Conservation (phyloP, 2,329 filamentous ascomycete genomes). For the Ophiocordyceps camponoti-leonardi region DNA sequence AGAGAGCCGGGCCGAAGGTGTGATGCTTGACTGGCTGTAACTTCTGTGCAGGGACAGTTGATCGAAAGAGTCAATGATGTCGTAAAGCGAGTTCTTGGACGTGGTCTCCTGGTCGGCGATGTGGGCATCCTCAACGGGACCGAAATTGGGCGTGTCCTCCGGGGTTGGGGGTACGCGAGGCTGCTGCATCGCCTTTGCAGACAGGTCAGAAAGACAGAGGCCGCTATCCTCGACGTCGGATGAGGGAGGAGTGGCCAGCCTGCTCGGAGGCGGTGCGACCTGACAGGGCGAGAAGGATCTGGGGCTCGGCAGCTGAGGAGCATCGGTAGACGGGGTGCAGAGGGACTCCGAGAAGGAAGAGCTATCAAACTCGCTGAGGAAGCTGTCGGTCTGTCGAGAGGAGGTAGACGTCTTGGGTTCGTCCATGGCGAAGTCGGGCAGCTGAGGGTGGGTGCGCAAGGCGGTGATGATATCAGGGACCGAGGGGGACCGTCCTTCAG, state of each 20-base stretch:
- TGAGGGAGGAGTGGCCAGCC: conserved; percentile 15
- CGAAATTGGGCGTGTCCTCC: conserved; percentile 13
- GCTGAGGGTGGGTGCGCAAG: conserved; percentile 1
- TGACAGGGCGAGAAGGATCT: conserved; percentile 9
- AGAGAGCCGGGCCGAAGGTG: conserved; percentile 11
- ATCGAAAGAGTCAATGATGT: conserved; percentile 10
- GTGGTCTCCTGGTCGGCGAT: conserved; percentile 11
- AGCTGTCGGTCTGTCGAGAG: conserved; percentile 10
- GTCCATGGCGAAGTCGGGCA: conserved; percentile 1
- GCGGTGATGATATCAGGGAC: conserved; percentile 6
- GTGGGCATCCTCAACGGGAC: conserved; percentile 8
- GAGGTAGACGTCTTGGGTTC: conserved; percentile 8
- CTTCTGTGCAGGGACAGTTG: conserved; percentile 9
- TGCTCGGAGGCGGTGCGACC: conserved; percentile 5
- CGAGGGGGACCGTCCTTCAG: conserved; percentile 12
- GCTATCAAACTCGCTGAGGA: conserved; percentile 2
- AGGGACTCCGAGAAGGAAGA: conserved; percentile 9
- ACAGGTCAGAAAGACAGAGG: conserved; percentile 1
- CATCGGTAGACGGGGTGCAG: conserved; percentile 7
- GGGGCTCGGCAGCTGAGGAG: conserved; percentile 9
- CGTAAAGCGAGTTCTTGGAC: conserved; percentile 10
- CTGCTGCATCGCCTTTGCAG: conserved; percentile 4
- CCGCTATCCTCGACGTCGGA: conserved; percentile 12
- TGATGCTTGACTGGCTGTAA: conserved; percentile 13
- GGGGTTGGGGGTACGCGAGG: conserved; percentile 12